Evolutionary conservation across 164 flowering plant genomes (phyloP).

Genomic region (Macadamia integrifolia): DNA sequence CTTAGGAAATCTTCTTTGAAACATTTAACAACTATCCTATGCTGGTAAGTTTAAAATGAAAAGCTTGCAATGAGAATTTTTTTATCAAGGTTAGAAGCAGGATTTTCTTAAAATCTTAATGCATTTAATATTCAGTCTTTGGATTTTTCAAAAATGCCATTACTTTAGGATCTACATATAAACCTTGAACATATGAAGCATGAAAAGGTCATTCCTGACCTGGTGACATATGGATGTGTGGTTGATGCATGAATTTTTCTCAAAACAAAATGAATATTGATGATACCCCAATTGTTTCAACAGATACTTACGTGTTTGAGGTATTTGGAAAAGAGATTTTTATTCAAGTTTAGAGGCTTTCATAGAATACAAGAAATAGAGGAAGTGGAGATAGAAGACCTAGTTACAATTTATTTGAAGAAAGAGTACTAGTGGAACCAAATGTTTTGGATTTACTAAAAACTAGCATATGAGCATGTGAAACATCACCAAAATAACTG

Average conservation of each 20-base stretch:
- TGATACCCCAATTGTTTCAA: constrained; percentile 35
- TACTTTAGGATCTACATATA: constrained; percentile 91
- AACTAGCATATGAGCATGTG: not conserved
- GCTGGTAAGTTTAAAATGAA: constrained; percentile 92
- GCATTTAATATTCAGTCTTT: constrained; percentile 80
- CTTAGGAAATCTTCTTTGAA: constrained; percentile 87
- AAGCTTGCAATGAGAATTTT: constrained; percentile 77
- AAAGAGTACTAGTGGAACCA: constrained; percentile 62
- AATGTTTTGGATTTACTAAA: constrained; percentile 90
- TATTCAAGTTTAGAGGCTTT: constrained; percentile 57
- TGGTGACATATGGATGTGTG: constrained; percentile 87
- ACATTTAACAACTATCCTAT: constrained; percentile 68
- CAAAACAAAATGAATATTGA: constrained; percentile 45
- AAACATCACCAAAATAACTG: too few relatives aligned
- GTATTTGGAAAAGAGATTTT: constrained; percentile 82
- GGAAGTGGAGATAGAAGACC: constrained; percentile 56
- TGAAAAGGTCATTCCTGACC: constrained; percentile 57
- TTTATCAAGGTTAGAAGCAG: constrained; percentile 62
- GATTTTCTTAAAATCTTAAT: constrained; percentile 69
- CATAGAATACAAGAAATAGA: constrained; percentile 11
- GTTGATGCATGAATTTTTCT: constrained; percentile 79
- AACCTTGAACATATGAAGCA: constrained; percentile 84
- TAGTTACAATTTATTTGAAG: constrained; percentile 51
- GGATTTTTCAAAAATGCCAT: constrained; percentile 79
- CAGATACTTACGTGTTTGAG: constrained; percentile 72